phyloP scores from a whole-genome alignment of 768 basidiomycete species.

The Agaricus blazei region DNA sequence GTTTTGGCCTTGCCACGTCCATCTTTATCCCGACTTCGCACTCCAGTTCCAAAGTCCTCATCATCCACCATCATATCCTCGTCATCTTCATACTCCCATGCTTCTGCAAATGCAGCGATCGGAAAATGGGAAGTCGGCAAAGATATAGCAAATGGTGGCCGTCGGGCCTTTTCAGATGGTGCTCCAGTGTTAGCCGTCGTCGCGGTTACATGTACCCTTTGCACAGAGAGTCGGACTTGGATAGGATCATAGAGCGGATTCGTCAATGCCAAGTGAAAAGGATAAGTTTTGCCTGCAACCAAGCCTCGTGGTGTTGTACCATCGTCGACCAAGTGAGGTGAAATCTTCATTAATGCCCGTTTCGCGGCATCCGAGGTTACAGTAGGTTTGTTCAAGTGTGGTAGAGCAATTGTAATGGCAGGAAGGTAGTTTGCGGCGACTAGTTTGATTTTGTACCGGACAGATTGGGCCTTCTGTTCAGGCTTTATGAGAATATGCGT shows the following conservation, averaged over 20 bases:
- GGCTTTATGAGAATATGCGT: constrained; percentile 98
- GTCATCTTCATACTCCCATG: constrained; percentile 98
- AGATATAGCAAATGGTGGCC: constrained; percentile 75
- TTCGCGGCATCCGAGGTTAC: constrained; percentile 33
- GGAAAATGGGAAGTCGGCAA: constrained; percentile 76
- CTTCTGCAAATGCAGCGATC: constrained; percentile 89
- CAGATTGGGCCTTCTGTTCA: constrained; percentile 93
- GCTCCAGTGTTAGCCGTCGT: constrained; percentile 22
- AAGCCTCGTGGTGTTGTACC: constrained; percentile 35
- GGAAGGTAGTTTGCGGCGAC: constrained; percentile 95
- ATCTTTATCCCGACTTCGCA: constrained; percentile 39
- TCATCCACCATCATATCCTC: constrained; percentile 76
- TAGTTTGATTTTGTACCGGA: constrained; percentile 95
- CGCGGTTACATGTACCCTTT: constrained; percentile 53
- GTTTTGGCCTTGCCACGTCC: constrained; percentile 47
- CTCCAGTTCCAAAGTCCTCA: constrained; percentile 48
- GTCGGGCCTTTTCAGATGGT: constrained; percentile 49
- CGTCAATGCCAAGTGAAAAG: constrained; percentile 85
- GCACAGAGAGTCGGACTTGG: constrained; percentile 81
- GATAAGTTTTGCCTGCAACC: constrained; percentile 75
- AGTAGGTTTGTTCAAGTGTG: constrained; percentile 43
- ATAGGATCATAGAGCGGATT: constrained; percentile 97
- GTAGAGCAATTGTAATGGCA: constrained; percentile 68
- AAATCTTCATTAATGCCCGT: constrained; percentile 34
- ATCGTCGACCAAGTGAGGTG: constrained; percentile 35